Conservation (phyloP, 805 yeast species). For the Metschnikowia henanensis region DNA sequence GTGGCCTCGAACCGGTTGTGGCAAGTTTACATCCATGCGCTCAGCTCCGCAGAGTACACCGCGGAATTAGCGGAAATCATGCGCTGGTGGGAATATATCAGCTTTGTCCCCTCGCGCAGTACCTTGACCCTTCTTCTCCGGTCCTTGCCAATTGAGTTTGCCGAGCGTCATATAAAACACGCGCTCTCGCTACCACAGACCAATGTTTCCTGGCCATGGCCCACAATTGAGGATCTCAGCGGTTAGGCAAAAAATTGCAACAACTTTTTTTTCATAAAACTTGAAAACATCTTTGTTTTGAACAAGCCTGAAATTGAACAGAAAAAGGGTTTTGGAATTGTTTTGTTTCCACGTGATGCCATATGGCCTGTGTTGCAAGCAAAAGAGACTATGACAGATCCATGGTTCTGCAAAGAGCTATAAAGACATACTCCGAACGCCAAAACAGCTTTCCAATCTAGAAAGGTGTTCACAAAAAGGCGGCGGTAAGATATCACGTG, state of each 20-base stretch:
- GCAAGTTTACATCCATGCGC: conserved; percentile 50
- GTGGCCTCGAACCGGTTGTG: conserved; percentile 43
- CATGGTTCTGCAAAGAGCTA: too few species aligned
- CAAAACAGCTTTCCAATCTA: too few species aligned
- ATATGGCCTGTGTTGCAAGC: too few species aligned
- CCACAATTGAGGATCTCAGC: conserved; percentile 13
- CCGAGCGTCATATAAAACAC: conserved; percentile 40
- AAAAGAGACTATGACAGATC: too few species aligned
- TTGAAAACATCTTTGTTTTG: too few species aligned
- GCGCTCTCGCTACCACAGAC: conserved; percentile 13
- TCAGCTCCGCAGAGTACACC: conserved; percentile 46
- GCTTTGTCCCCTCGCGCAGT: conserved; percentile 40
- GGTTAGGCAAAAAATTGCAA: not conserved
- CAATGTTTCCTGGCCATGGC: conserved; percentile 20
- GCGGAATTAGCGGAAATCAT: conserved; percentile 51
- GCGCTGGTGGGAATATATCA: conserved; percentile 53
- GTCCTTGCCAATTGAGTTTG: conserved; percentile 37
- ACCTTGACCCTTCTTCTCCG: conserved; percentile 41
- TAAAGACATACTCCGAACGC: too few species aligned
- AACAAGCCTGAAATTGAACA: not conserved
- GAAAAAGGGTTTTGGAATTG: too few species aligned
- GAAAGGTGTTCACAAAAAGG: too few species aligned
- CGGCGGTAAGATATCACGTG: too few species aligned
- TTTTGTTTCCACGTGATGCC: too few species aligned
- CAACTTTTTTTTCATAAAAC: not conserved